Conservation (phyloP, 2,329 filamentous ascomycete genomes). For the Pseudogymnoascus sp. region DNA sequence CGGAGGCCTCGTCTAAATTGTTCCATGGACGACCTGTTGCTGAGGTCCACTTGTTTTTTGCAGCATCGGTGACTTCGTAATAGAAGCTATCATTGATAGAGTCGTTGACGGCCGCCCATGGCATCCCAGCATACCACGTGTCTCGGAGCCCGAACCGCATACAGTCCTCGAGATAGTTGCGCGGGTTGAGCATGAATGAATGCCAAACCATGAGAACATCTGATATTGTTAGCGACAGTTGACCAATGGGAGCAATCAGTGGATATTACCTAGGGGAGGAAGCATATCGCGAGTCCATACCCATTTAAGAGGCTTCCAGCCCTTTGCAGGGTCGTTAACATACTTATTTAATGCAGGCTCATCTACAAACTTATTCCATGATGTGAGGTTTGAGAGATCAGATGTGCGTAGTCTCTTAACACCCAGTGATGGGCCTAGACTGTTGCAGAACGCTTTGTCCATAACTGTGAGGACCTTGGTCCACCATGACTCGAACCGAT, state of each 20-base stretch:
- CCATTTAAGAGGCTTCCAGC: slow-evolving; percentile 2
- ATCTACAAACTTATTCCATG: neutral
- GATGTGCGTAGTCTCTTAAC: neutral
- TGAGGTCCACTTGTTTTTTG: slow-evolving; percentile 40
- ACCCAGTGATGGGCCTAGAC: neutral
- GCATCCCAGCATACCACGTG: slow-evolving; percentile 57
- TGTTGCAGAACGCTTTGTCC: neutral
- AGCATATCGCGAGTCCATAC: slow-evolving; percentile 38
- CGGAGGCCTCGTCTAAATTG: slow-evolving; percentile 44
- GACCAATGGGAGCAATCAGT: neutral
- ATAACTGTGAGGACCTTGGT: slow-evolving; percentile 27
- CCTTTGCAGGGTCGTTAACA: neutral
- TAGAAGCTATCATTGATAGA: slow-evolving; percentile 54
- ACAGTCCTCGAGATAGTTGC: slow-evolving; percentile 67
- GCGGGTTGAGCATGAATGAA: slow-evolving; percentile 69
- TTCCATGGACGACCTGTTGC: slow-evolving; percentile 51
- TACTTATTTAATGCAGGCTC: neutral
- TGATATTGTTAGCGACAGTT: slow-evolving; percentile 22
- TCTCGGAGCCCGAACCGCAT: slow-evolving; percentile 48
- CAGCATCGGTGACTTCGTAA: slow-evolving; percentile 42
- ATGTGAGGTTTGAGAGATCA: neutral
- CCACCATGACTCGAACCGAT: slow-evolving; percentile 65
- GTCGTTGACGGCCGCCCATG: slow-evolving; percentile 53
- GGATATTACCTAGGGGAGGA: slow-evolving; percentile 50
- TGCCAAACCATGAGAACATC: slow-evolving; percentile 79